Evolutionary conservation across 495 filamentous ascomycete species (phyloP).

Genomic region (Penicillium simplicissimum): DNA sequence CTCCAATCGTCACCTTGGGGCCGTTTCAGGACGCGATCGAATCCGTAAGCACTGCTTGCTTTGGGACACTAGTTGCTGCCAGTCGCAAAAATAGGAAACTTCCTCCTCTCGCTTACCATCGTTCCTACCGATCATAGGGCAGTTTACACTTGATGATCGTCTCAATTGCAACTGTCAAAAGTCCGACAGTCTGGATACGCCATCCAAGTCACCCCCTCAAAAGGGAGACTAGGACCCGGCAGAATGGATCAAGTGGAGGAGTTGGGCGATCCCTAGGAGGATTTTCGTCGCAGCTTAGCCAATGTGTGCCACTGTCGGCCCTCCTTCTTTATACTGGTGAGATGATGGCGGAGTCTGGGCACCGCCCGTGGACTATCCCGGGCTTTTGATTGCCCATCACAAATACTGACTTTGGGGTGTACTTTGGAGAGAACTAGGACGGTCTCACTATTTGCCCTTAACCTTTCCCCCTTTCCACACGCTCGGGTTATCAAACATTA

Average conservation of each 20-base stretch:
- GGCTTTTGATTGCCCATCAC: not conserved
- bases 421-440: not conserved
- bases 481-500: not conserved
- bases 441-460: not conserved
- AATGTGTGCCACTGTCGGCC: not conserved
- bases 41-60: not conserved
- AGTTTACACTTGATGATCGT: not conserved
- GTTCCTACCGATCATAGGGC: not conserved
- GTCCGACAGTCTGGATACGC: constrained; percentile 3
- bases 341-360: not conserved
- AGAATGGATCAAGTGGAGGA: not conserved
- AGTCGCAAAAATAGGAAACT: not conserved
- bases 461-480: not conserved
- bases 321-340: not conserved
- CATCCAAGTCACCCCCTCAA: not conserved
- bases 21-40: constrained; percentile 18
- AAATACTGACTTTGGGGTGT: not conserved
- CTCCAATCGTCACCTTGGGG: not conserved
- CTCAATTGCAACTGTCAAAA: not conserved
- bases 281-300: constrained; percentile 9
- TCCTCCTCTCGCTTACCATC: not conserved
- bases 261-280: constrained; percentile 9
- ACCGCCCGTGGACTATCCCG: not conserved
- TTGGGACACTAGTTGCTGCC: not conserved
- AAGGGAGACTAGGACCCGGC: not conserved